Base-by-base conservation (phyloP, 75 land plant genomes). In the Pinus albicaulis region DNA sequence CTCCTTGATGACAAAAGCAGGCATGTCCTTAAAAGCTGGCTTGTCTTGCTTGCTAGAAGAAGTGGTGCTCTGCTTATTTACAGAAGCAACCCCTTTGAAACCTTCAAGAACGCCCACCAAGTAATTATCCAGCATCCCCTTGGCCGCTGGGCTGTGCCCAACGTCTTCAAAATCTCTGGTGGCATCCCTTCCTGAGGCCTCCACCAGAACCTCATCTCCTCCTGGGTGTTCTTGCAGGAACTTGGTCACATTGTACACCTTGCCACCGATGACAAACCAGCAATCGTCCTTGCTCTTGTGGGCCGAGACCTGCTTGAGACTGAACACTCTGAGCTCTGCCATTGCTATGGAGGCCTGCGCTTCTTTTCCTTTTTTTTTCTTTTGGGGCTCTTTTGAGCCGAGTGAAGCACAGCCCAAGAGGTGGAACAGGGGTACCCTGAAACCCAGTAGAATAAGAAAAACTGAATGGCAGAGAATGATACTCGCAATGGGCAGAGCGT, bases 201-300 rank as follows among this genome's bases (percentile, higher is more conserved):
- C 72, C 5, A 82, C 19, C 14, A 82, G 81, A 52, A 82, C 76
- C 36, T 82, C 83, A 13, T 82, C 83, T 10, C 83, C 83, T 3
- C 83, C 83, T 23, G 83, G 83, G 28, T 82, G 83, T 17, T 82
- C 83, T 34, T 79, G 83, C 57, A 82, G 76, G 56, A 82, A 82
- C 58, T 80, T 79, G 28, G 83, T 79, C 71, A 82, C 83, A 34
- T 82, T 77, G 55, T 82, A 82, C 4, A 82, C 87, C 87, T 84
- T 85, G n/a, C 78, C 87, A 52, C 28, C 69, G 87, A 85, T 83
- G 74, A 85, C 76, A n/a, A 85, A 64, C 87, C 87, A 85, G 87
- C 87, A 85, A 60, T 84, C 87, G 20, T 79, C 72, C 60, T 57
- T 63, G 71, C 53, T 57, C 53, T 79, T 84, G 87, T 85, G 87